phyloP scores from a whole-genome alignment of 805 yeast genomes.

The Torulaspora maleeae region DNA sequence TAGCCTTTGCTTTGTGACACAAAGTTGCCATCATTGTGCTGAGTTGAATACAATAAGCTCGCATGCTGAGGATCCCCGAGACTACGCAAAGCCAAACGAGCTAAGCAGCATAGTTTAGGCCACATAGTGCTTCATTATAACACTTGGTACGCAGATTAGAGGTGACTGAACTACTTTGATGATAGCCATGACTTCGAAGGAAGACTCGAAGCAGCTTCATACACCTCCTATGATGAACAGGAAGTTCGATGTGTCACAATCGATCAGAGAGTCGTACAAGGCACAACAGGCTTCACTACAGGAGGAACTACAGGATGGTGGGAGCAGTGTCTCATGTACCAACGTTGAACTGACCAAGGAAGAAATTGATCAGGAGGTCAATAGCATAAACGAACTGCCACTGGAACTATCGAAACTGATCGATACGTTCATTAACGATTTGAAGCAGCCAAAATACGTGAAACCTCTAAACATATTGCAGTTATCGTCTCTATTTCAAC shows the following conservation, averaged over 20 bases:
- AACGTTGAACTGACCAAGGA: conserved; percentile 19
- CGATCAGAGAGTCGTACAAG: conserved; percentile 29
- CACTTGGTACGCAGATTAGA: no score
- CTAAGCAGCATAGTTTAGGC: not conserved
- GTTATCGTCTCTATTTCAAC: conserved; percentile 31
- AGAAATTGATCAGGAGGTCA: conserved; percentile 24
- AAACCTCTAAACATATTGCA: conserved; percentile 31
- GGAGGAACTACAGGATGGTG: conserved; percentile 11
- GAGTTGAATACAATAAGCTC: not conserved
- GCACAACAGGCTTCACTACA: conserved; percentile 6
- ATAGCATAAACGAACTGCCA: conserved; percentile 24
- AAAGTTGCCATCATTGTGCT: not conserved
- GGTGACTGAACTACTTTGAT: not conserved
- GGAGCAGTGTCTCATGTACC: conserved; percentile 5
- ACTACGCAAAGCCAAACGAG: conserved; percentile 9
- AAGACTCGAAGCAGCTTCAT: conserved; percentile 16
- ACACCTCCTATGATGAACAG: conserved; percentile 34
- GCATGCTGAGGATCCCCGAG: not conserved
- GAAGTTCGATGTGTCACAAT: conserved; percentile 25
- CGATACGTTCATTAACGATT: conserved; percentile 30
- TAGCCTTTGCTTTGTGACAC: not conserved
- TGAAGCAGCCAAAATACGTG: conserved; percentile 35
- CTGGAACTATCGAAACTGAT: conserved; percentile 25
- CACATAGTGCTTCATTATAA: not conserved
- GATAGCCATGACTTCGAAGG: conserved; percentile 5